Evolutionary conservation across 1,284 basidiomycete species (phyloP).

Genomic region (Malassezia psittaci): DNA sequence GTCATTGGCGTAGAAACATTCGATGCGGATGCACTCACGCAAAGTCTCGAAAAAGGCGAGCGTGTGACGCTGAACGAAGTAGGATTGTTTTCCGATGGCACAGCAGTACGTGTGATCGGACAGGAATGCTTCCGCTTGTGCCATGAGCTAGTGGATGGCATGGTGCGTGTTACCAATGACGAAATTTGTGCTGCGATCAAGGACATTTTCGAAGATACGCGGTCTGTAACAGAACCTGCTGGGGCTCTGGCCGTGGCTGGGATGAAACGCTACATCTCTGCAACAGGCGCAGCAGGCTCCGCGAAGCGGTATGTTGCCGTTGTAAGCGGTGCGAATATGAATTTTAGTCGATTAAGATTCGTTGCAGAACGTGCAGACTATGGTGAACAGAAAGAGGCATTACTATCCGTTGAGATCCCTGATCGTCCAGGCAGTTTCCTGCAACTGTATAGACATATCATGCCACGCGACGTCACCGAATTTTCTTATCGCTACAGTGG

Average conservation of each 20-base stretch:
- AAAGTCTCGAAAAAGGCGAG: conserved; percentile 57
- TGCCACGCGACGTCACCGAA: conserved; percentile 88
- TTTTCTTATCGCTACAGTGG: conserved; percentile 75
- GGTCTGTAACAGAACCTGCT: conserved; percentile 69
- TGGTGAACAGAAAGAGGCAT: conserved; percentile 84
- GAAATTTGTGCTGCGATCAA: conserved; percentile 98
- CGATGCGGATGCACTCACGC: conserved; percentile 85
- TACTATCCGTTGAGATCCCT: conserved; percentile 84
- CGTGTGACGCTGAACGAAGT: conserved; percentile 77
- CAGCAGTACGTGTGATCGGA: conserved; percentile 91
- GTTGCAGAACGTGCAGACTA: conserved; percentile 95
- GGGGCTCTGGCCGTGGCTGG: conserved; percentile 90
- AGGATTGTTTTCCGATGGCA: conserved; percentile 95
- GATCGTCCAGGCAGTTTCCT: conserved; percentile 87
- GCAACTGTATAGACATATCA: conserved; percentile 71
- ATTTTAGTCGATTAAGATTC: conserved; percentile 89
- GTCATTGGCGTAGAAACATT: conserved; percentile 88
- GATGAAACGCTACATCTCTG: conserved; percentile 73
- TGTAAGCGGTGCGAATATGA: conserved; percentile 96
- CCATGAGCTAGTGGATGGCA: conserved; percentile 68
- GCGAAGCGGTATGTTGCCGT: conserved; percentile 82
- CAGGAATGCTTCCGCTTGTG: conserved; percentile 91
- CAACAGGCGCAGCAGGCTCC: conserved; percentile 69
- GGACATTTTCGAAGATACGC: conserved; percentile 73
- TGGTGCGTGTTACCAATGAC: conserved; percentile 82